phyloP scores from a whole-genome alignment of 495 filamentous ascomycete genomes.

The Sabuloglossum arenarium region DNA sequence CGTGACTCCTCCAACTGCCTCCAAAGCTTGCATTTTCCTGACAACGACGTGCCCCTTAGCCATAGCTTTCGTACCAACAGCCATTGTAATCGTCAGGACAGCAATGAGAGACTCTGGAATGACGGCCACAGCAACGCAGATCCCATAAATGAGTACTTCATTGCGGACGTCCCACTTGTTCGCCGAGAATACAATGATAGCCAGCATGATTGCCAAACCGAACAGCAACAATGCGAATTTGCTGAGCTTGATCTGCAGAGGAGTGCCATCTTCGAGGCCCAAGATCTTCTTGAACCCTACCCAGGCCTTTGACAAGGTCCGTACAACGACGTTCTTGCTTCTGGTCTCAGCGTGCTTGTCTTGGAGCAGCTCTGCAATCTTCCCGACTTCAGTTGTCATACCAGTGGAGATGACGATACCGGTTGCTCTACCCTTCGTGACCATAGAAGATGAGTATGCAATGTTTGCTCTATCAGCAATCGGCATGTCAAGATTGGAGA shows the following conservation, averaged over 20 bases:
- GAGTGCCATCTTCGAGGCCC: constrained; percentile 31
- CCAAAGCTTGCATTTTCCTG: constrained; percentile 58
- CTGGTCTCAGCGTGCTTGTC: neutral
- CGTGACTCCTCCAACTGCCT: constrained; percentile 66
- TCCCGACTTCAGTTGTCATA: constrained; percentile 73
- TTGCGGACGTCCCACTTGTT: constrained; percentile 47
- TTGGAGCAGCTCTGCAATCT: constrained; percentile 33
- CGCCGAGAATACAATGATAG: constrained; percentile 61
- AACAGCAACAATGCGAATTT: constrained; percentile 59
- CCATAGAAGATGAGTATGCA: constrained; percentile 44
- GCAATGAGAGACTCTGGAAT: constrained; percentile 52
- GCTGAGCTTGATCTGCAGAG: constrained; percentile 61
- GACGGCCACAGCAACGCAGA: constrained; percentile 21
- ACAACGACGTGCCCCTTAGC: constrained; percentile 56
- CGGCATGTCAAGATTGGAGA: constrained; percentile 19
- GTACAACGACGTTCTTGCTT: neutral
- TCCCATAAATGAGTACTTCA: constrained; percentile 66
- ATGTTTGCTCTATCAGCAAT: constrained; percentile 48
- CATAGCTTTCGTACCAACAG: constrained; percentile 61
- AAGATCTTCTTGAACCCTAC: constrained; percentile 1
- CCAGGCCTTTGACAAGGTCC: neutral
- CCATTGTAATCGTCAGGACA: constrained; percentile 54
- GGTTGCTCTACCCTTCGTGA: constrained; percentile 44
- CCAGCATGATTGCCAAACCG: constrained; percentile 48
- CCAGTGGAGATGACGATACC: constrained; percentile 50